Conservation (phyloP, 2,329 filamentous ascomycete species). For the Sporothrix variecibatus region DNA sequence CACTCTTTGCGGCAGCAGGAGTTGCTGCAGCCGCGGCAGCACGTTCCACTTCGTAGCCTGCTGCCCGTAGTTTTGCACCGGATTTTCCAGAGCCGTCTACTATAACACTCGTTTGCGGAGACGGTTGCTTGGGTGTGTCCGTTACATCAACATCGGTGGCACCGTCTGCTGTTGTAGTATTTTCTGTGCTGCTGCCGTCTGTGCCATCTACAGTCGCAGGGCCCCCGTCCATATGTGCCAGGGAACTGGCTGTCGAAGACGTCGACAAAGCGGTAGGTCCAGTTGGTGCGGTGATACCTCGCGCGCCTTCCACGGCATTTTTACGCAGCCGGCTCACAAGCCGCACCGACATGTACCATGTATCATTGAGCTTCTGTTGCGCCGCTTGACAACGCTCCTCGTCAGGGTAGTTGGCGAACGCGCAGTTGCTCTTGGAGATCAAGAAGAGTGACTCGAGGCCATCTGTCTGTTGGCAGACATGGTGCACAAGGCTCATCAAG, state of each 20-base stretch:
- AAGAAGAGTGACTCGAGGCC: constrained; percentile 88
- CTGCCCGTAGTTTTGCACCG: background rate
- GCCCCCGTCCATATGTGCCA: background rate
- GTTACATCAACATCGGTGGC: background rate
- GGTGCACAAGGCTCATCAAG: constrained; percentile 81
- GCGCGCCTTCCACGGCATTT: constrained; percentile 49
- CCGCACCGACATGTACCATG: constrained; percentile 80
- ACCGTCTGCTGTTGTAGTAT: background rate
- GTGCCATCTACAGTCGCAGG: background rate
- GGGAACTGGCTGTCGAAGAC: background rate
- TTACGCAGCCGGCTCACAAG: constrained; percentile 81
- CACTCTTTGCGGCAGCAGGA: constrained; percentile 40
- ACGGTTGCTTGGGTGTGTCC: background rate
- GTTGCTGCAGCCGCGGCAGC: background rate
- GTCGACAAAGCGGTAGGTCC: constrained; percentile 47
- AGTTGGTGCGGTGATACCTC: constrained; percentile 55
- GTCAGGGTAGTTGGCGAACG: constrained; percentile 91
- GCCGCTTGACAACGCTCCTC: constrained; percentile 74
- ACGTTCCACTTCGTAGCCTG: background rate
- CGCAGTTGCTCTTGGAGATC: constrained; percentile 96
- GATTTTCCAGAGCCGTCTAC: constrained; percentile 23
- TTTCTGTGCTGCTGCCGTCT: background rate
- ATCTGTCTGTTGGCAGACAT: constrained; percentile 78
- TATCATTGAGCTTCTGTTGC: constrained; percentile 85
- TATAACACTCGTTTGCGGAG: constrained; percentile 7